These are phyloP conservation scores for Fusarium sp. DNA, from an alignment of 2,329 filamentous ascomycete genomes.

Conservation along the genomic window DNA sequence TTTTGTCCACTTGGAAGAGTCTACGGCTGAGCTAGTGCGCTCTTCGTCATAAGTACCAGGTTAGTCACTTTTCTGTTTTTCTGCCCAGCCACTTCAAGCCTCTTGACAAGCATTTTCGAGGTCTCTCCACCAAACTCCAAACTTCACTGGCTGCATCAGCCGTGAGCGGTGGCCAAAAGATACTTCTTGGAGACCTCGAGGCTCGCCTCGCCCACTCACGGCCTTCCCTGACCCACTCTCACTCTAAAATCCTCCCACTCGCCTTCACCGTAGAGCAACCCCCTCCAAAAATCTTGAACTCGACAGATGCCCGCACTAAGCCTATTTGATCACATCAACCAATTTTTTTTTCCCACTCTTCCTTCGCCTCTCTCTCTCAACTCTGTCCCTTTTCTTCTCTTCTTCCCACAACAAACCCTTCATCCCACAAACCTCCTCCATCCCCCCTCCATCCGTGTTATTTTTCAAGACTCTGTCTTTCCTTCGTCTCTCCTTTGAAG, in stretches of 20 bases:
- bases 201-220: conserved; percentile 40
- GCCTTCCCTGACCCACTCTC: conserved; percentile 40
- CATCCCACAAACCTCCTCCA: conserved; percentile 45
- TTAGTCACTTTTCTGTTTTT: conserved; percentile 16
- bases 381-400: conserved; percentile 46
- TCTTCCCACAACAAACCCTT: conserved; percentile 49
- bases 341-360: conserved; percentile 50
- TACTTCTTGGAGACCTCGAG: conserved; percentile 34
- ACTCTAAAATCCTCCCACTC: conserved; percentile 32
- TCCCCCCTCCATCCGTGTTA: conserved; percentile 45
- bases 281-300: conserved; percentile 41
- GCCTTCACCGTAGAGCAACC: conserved; percentile 42
- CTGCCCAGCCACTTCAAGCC: conserved; percentile 37
- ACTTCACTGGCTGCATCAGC: conserved; percentile 30
- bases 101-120: conserved; percentile 14
- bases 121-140: conserved; percentile 8
- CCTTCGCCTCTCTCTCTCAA: conserved; percentile 48
- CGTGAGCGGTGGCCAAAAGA: conserved; percentile 41
- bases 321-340: conserved; percentile 45
- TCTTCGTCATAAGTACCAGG: conserved; percentile 31
- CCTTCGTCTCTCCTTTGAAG: conserved; percentile 60
- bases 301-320: conserved; percentile 43
- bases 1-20: conserved; percentile 17
- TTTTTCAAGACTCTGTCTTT: conserved; percentile 49
- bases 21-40: conserved; percentile 8